A percentile compares a stretch with the other conserved stretches of the same genome.
These are phyloP conservation scores for Fusarium compactum DNA, from an alignment of 2,329 filamentous ascomycete genomes.

Conservation along the genomic window DNA sequence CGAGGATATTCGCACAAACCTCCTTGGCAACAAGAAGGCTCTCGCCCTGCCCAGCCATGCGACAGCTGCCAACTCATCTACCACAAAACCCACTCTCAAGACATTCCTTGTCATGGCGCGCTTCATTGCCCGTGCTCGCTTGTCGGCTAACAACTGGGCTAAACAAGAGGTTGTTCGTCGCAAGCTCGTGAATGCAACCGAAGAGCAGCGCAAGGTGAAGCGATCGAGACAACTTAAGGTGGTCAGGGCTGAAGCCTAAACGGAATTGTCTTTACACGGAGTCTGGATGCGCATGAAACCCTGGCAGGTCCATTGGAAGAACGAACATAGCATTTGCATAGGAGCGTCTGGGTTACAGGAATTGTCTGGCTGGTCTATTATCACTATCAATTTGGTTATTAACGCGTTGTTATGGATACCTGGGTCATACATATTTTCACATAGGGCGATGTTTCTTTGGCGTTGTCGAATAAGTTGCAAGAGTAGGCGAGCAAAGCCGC, in stretches of 20 bases:
- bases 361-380: conserved; percentile 13
- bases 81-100: conserved; percentile 52
- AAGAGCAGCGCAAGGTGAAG: conserved; percentile 60
- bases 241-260: conserved; percentile 53
- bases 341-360: conserved; percentile 3
- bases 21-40: conserved; percentile 55
- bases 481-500: conserved; percentile 12
- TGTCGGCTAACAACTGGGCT: conserved; percentile 63
- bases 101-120: conserved; percentile 62
- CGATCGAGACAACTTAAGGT: conserved; percentile 56
- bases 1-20: conserved; percentile 74
- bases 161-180: conserved; percentile 64
- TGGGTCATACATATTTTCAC: conserved; percentile 7
- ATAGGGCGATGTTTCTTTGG: conserved; percentile 19
- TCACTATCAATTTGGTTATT: conserved; percentile 27
- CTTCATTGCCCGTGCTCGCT: conserved; percentile 65
- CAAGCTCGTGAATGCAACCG: conserved; percentile 62
- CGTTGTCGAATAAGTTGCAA: conserved; percentile 9
- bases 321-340: conserved; percentile 28
- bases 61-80: conserved; percentile 18
- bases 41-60: conserved; percentile 49
- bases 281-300: conserved; percentile 2
- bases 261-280: conserved; percentile 1
- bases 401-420: conserved; percentile 37
- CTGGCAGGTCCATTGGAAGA: conserved; percentile 3